These are phyloP conservation scores for Saksenaea vasiformis DNA, from an alignment of 371 early-diverging fungal genomes.

Conservation along the genomic window DNA sequence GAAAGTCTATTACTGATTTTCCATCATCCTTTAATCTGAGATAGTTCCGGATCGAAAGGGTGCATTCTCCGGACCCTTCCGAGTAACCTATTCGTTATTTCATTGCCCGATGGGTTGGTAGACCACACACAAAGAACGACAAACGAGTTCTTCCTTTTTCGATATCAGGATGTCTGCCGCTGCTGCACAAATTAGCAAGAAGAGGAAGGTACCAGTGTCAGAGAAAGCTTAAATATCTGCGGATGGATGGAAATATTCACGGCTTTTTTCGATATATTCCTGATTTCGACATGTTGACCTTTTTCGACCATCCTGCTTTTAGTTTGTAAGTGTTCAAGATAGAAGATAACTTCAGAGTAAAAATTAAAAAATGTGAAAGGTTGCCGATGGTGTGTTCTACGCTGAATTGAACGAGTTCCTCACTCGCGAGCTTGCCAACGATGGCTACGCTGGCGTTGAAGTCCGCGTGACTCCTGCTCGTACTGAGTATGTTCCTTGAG, in stretches of 20 bases:
- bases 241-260: not conserved
- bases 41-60: not conserved
- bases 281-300: not conserved
- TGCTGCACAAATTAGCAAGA: not conserved
- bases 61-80: not conserved
- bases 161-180: not conserved
- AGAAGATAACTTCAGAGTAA: not conserved
- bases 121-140: not conserved
- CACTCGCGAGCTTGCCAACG: conserved; percentile 90
- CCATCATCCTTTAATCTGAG: not conserved
- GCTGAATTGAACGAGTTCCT: conserved; percentile 99
- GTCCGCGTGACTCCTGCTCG: conserved; percentile 98
- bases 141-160: not conserved
- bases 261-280: not conserved
- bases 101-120: not conserved
- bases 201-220: not conserved
- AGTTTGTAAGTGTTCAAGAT: not conserved
- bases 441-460: conserved; percentile 97
- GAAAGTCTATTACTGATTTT: too few relatives aligned
- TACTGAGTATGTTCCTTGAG: conserved; percentile 71
- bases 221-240: not conserved
- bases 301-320: not conserved
- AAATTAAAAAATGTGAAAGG: conserved; percentile 28
- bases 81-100: not conserved
- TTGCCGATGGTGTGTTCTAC: conserved; percentile 99